A percentile compares a stretch with the other conserved stretches of the same genome.
These are phyloP conservation scores for Gilbertella persicaria DNA, from an alignment of 371 early-diverging fungal genomes.

Conservation along the genomic window DNA sequence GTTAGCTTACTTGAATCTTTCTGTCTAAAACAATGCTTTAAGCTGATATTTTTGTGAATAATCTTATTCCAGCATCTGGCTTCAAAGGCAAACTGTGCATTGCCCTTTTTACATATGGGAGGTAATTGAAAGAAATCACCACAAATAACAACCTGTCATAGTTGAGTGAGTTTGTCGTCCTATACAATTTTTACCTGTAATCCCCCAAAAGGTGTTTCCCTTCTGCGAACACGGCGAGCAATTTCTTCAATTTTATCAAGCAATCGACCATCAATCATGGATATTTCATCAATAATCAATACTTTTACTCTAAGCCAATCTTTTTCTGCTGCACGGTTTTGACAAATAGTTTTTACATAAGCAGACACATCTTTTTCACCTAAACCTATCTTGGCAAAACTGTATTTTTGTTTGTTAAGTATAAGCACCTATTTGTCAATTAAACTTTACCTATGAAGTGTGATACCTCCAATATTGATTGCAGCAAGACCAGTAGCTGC, in stretches of 20 bases:
- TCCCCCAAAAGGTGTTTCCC: slow-evolving; percentile 79
- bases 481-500: slow-evolving; percentile 93
- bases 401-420: slow-evolving; percentile 10
- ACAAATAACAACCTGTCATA: slow-evolving; percentile 64
- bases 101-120: slow-evolving; percentile 59
- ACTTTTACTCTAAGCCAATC: slow-evolving; percentile 70
- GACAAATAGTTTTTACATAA: slow-evolving; percentile 42
- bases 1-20: slow-evolving; percentile 44
- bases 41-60: slow-evolving; percentile 48
- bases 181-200: slow-evolving; percentile 63
- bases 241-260: slow-evolving; percentile 83
- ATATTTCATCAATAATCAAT: slow-evolving; percentile 90
- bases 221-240: slow-evolving; percentile 59
- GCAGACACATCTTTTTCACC: slow-evolving; percentile 48
- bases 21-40: slow-evolving; percentile 60
- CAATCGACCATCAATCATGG: slow-evolving; percentile 82
- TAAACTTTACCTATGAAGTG: slow-evolving; percentile 60
- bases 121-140: slow-evolving; percentile 95
- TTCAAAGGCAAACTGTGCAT: slow-evolving; percentile 72
- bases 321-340: slow-evolving; percentile 22
- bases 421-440: background rate
- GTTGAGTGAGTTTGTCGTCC: background rate
- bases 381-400: slow-evolving; percentile 74
- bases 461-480: slow-evolving; percentile 77
- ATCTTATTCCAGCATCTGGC: slow-evolving; percentile 64